Percentiles rank a stretch among this genome's conserved stretches.
Conservation (phyloP, 768 basidiomycete genomes). For the Boletus tomentosulus region DNA sequence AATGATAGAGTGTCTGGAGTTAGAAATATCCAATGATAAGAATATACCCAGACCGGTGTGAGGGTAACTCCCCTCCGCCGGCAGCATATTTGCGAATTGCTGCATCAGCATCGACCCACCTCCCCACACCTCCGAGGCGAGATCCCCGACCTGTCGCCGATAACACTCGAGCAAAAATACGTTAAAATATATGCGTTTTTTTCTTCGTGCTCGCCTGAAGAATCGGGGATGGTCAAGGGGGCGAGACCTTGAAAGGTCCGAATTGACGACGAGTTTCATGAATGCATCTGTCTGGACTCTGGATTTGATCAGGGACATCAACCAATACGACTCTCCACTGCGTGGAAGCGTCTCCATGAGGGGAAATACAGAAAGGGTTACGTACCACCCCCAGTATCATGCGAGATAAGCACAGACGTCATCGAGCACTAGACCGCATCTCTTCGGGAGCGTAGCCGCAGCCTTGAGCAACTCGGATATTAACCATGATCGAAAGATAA, state of each 20-base stretch:
- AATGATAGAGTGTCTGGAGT: not conserved
- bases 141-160: not conserved
- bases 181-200: not conserved
- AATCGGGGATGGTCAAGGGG: not conserved
- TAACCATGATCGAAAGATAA: not conserved
- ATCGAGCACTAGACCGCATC: not conserved
- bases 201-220: not conserved
- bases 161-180: constrained; percentile 1
- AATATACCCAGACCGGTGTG: not conserved
- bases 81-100: not conserved
- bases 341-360: not conserved
- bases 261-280: not conserved
- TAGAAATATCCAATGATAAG: not conserved
- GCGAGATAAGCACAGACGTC: not conserved
- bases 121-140: not conserved
- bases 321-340: not conserved
- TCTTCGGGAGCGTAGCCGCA: not conserved
- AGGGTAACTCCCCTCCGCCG: not conserved
- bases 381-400: not conserved
- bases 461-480: not conserved
- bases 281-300: not conserved
- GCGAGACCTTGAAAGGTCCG: not conserved
- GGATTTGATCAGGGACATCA: not conserved
- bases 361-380: not conserved
- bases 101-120: not conserved